phyloP scores from a whole-genome alignment of 805 yeast genomes.

The Schizosaccharomyces lindneri region DNA sequence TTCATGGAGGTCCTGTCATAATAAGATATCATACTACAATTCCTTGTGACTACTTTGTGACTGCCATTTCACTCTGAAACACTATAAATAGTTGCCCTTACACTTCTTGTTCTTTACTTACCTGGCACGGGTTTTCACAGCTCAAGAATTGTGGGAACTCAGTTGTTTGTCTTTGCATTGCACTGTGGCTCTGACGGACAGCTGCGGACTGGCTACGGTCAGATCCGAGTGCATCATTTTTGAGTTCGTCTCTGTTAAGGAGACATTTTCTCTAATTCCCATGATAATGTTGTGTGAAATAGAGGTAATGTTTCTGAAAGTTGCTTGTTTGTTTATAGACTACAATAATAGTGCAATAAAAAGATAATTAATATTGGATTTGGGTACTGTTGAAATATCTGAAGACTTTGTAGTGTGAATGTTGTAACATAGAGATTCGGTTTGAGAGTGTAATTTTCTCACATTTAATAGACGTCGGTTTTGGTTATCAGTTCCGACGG shows the following conservation, averaged over 20 bases:
- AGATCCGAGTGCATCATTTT: constrained; percentile 2
- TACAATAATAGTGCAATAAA: too few species aligned
- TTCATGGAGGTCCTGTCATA: neutral
- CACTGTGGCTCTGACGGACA: neutral
- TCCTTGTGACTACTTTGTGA: neutral
- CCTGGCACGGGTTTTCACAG: constrained; percentile 2
- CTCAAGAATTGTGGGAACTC: neutral
- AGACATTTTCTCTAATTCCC: neutral
- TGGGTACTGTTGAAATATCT: too few species aligned
- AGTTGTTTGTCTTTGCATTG: constrained; percentile 1
- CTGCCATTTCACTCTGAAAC: constrained; percentile 12
- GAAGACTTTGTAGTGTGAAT: too few species aligned
- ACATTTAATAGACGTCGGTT: too few species aligned
- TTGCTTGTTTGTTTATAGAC: too few species aligned
- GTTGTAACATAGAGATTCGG: too few species aligned
- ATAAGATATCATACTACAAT: neutral
- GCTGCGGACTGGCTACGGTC: constrained; percentile 3
- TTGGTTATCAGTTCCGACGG: too few species aligned
- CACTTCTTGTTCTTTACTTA: constrained; percentile 1
- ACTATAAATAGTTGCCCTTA: neutral
- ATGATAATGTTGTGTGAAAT: neutral
- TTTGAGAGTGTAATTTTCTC: too few species aligned
- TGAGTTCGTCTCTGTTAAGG: constrained; percentile 1
- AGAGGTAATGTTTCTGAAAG: neutral
- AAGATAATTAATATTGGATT: neutral